phyloP scores from a whole-genome alignment of 306 rosid genomes.

The Pyrus betulifolia region DNA sequence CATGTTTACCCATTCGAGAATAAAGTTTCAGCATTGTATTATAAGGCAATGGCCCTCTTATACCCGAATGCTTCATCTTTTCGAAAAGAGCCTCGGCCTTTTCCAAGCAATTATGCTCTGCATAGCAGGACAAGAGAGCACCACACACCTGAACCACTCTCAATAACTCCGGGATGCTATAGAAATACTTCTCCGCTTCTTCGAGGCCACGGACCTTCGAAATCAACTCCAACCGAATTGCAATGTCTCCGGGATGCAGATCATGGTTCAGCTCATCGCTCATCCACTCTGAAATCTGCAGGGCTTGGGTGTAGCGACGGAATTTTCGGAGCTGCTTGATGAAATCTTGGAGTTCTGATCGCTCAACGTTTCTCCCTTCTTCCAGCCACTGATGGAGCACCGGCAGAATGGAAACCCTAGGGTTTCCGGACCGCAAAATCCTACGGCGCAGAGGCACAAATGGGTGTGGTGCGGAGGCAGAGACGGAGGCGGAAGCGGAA shows the following conservation, averaged over 20 bases:
- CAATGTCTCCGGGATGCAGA: neutral
- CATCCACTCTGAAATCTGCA: conserved; percentile 33
- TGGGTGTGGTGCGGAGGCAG: conserved; percentile 9
- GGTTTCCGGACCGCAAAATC: conserved; percentile 23
- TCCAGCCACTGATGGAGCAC: conserved; percentile 53
- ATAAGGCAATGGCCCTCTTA: conserved; percentile 12
- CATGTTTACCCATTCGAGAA: conserved; percentile 37
- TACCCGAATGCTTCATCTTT: conserved; percentile 34
- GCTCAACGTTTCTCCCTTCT: conserved; percentile 29
- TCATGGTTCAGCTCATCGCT: neutral
- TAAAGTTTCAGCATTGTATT: conserved; percentile 55
- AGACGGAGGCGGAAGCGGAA: neutral
- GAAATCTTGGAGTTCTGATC: conserved; percentile 16
- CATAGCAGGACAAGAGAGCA: conserved; percentile 43
- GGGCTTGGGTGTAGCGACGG: conserved; percentile 59
- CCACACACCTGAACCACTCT: conserved; percentile 34
- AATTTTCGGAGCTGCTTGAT: conserved; percentile 30
- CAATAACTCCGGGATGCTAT: conserved; percentile 26
- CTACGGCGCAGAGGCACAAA: conserved; percentile 26
- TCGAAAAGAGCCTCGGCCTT: conserved; percentile 51
- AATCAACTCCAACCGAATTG: conserved; percentile 19
- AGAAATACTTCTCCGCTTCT: conserved; percentile 36
- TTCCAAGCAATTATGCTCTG: conserved; percentile 37
- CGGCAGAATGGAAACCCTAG: conserved; percentile 21
- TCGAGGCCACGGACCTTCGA: conserved; percentile 42